phyloP scores from a whole-genome alignment of 2,329 filamentous ascomycete genomes.

The Neodidymelliopsis sp. region DNA sequence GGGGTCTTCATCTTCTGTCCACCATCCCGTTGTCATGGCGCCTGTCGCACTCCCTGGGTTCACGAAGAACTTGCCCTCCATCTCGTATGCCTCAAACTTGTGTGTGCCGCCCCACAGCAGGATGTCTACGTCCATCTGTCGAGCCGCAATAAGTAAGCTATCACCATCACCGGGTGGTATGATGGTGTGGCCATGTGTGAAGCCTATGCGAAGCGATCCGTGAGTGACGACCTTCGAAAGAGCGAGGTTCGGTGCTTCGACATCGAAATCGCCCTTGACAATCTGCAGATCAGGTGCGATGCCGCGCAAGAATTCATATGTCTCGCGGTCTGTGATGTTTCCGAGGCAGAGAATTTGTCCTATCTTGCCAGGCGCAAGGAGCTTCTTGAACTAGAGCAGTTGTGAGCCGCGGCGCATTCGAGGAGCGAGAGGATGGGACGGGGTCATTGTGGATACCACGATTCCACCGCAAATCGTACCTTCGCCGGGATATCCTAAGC shows the following conservation, averaged over 20 bases:
- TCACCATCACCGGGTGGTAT: constrained; percentile 73
- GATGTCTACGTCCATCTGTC: constrained; percentile 76
- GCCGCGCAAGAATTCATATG: constrained; percentile 63
- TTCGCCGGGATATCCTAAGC: constrained; percentile 52
- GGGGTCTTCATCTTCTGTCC: constrained; percentile 68
- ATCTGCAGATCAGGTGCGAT: constrained; percentile 70
- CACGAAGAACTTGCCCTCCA: constrained; percentile 76
- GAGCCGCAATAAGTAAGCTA: constrained; percentile 70
- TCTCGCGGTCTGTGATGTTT: constrained; percentile 65
- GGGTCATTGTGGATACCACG: not conserved
- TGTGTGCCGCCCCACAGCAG: constrained; percentile 74
- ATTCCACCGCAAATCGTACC: constrained; percentile 36
- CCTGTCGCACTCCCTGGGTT: constrained; percentile 74
- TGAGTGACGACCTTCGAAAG: constrained; percentile 75
- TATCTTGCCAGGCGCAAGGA: constrained; percentile 66
- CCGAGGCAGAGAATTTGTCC: constrained; percentile 66
- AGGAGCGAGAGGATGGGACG: not conserved
- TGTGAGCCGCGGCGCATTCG: constrained; percentile 17
- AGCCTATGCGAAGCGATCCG: constrained; percentile 71
- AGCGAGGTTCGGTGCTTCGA: constrained; percentile 70
- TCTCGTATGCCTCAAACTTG: constrained; percentile 74
- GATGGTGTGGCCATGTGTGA: constrained; percentile 76
- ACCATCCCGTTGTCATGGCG: constrained; percentile 68
- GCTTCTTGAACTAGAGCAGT: constrained; percentile 57
- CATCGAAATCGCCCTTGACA: constrained; percentile 74